Conservation (phyloP, 208 protist genomes). For the Crithidia brevicula region DNA sequence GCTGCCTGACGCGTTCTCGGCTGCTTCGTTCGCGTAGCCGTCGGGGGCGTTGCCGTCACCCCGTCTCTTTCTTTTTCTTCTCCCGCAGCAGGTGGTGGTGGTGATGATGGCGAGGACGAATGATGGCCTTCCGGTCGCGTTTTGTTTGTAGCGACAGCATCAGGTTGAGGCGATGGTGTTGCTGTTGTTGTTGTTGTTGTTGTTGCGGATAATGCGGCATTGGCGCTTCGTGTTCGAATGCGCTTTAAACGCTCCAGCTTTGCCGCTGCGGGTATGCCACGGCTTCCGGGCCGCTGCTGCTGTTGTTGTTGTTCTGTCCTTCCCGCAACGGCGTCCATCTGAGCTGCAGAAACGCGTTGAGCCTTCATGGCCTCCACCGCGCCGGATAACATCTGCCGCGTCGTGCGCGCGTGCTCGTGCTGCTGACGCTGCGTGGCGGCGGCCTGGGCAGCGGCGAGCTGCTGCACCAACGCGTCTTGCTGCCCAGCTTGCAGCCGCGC, state of each 20-base stretch:
- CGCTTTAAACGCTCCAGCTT: background rate
- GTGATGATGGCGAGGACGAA: background rate
- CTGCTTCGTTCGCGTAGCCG: background rate
- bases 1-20: no score
- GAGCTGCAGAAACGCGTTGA: conserved; percentile 9
- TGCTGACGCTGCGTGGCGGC: conserved; percentile 31
- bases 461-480: conserved; percentile 51
- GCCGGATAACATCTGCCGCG: conserved; percentile 38
- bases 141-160: background rate
- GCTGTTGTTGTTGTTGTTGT: background rate
- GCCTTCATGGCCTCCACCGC: conserved; percentile 39
- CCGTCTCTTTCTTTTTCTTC: background rate
- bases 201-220: no score
- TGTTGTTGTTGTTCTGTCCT: background rate
- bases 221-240: background rate
- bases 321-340: background rate
- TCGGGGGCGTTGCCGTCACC: background rate
- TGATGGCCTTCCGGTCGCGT: no score
- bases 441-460: conserved; percentile 42
- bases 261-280: background rate
- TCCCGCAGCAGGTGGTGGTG: background rate
- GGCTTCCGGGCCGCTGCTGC: background rate
- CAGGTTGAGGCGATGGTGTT: background rate
- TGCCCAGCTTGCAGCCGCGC: conserved; percentile 44
- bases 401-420: conserved; percentile 25